Conservation (phyloP, 768 basidiomycete species). For the Boletus fagicola region DNA sequence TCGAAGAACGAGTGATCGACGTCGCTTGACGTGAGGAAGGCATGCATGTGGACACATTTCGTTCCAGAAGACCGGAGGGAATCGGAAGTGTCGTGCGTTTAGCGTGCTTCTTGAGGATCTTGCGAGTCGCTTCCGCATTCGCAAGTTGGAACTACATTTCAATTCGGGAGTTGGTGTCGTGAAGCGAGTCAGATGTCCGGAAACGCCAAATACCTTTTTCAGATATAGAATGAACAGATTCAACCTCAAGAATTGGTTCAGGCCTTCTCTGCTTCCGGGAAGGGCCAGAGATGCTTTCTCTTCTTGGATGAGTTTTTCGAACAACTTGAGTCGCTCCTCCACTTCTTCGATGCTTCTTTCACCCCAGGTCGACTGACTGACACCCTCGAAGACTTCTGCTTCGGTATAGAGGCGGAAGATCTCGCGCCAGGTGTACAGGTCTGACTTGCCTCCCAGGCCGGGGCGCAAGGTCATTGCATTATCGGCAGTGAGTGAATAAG, state of each 20-base stretch:
- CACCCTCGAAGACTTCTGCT: constrained; percentile 78
- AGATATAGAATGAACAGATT: constrained; percentile 79
- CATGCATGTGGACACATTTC: constrained; percentile 9
- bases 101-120: constrained; percentile 92
- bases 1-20: constrained; percentile 25
- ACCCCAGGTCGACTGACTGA: constrained; percentile 60
- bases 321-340: constrained; percentile 61
- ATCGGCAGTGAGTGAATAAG: constrained; percentile 27
- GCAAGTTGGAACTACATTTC: constrained; percentile 67
- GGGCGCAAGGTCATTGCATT: constrained; percentile 39
- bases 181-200: neutral
- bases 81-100: constrained; percentile 84
- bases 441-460: constrained; percentile 38
- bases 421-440: constrained; percentile 86
- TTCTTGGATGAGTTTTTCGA: constrained; percentile 56
- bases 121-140: constrained; percentile 85
- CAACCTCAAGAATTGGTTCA: constrained; percentile 70
- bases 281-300: constrained; percentile 53
- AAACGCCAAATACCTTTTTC: constrained; percentile 56
- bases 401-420: constrained; percentile 88
- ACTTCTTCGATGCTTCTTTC: constrained; percentile 69
- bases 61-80: constrained; percentile 34
- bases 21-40: constrained; percentile 33
- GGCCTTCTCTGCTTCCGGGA: constrained; percentile 53
- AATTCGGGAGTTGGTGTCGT: neutral